phyloP scores from a whole-genome alignment of 108 stramenopile species.

The Bacterosira constricta region DNA sequence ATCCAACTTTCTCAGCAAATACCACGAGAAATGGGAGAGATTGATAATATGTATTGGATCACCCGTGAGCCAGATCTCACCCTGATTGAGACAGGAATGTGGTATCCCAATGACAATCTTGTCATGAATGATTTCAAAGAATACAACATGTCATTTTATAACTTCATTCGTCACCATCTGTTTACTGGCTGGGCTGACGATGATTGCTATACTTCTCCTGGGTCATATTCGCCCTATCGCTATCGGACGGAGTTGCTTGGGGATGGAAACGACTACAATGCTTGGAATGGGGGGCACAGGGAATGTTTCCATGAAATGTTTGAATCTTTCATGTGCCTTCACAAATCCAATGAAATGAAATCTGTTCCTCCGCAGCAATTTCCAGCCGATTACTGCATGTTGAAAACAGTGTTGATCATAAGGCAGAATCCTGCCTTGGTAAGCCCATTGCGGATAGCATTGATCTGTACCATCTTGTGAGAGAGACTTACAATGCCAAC shows the following conservation, averaged over 20 bases:
- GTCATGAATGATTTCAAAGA: conserved; percentile 7
- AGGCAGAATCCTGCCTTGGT: conserved; percentile 12
- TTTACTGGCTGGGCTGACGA: conserved; percentile 28
- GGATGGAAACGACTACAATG: background rate
- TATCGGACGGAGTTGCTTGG: background rate
- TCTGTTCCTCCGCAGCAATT: background rate
- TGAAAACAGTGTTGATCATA: conserved; percentile 3
- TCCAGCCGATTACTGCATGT: conserved; percentile 14
- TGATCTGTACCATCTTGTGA: conserved; percentile 11
- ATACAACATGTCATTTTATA: conserved; percentile 20
- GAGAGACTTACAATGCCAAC: background rate
- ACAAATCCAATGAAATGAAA: conserved; percentile 5
- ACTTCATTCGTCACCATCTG: conserved; percentile 23
- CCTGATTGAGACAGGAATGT: too few relatives aligned
- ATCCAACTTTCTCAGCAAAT: conserved; percentile 7
- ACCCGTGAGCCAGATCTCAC: too few relatives aligned
- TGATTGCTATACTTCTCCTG: conserved; percentile 7
- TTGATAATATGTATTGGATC: too few relatives aligned
- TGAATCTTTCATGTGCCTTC: conserved; percentile 10
- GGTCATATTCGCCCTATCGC: conserved; percentile 16
- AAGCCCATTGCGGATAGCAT: conserved; percentile 14
- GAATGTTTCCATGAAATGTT: too few relatives aligned
- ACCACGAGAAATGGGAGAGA: conserved; percentile 6
- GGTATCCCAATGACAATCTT: background rate
- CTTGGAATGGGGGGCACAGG: conserved; percentile 3